Base-by-base conservation (phyloP, 768 basidiomycete genomes). In the Crepidotus variabilis region DNA sequence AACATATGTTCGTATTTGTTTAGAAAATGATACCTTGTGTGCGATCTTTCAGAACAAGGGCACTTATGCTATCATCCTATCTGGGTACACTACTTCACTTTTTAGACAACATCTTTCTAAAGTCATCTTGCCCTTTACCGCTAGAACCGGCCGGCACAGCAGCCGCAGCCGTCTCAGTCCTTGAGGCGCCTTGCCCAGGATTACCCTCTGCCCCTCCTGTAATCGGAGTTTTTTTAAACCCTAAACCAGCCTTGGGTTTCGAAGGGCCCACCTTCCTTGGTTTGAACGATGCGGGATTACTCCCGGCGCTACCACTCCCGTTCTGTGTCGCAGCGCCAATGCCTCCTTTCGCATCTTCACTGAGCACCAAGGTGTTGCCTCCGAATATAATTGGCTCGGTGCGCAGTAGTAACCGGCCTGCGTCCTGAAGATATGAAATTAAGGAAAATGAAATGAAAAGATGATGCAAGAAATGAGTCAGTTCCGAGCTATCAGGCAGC, bases 121-220 rank as follows among this genome's bases (percentile, higher is more conserved):
- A 96, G 63, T 91, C 91, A 61, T 93, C 87, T 67, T 94, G 93
- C 1, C 83, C 82, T 67, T 81, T 86, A 24, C 73, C 77, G 52
- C 70, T 68, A 39, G 64, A 63, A 10, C 64, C 54, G 1, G 63
- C 56, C 7, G 69, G 56, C 10, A 65, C 47, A 20, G 52, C 24
- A n/a, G 35, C 24, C 13, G 39, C 39, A 43, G 39, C 39, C 13
- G 14, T 11, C 39, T 43, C 39, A 14, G 39, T 20, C 39, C 39
- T 43, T 11, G 28, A 28, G 28, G 28, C 28, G 8, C 28, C 28
- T 28, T 28, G 28, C 8, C 28, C 28, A 28, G 28, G 4, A 28
- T 8, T 28, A 28, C 28, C 28, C 28, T 43, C 18, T 4, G 3
- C 39, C 4, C 28, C 50, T 60, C n/a, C 24, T 47, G 16, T 10